Conservation (phyloP, 2,329 filamentous ascomycete genomes). For the Knufia petricola region DNA sequence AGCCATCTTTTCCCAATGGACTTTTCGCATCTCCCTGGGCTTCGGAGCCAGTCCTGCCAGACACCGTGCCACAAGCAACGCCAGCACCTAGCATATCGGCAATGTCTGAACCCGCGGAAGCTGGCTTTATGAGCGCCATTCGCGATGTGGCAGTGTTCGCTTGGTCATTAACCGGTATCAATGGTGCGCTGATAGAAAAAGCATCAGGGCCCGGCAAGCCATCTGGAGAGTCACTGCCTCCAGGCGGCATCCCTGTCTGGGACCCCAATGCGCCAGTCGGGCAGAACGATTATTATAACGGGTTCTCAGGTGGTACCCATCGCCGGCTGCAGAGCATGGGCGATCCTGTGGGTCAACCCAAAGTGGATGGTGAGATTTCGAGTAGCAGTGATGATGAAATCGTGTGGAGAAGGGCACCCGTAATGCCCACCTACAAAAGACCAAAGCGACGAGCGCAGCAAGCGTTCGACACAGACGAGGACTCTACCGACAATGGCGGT, state of each 20-base stretch:
- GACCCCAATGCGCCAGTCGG: constrained; percentile 31
- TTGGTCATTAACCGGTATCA: constrained; percentile 72
- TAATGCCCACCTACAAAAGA: constrained; percentile 18
- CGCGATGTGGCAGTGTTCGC: constrained; percentile 81
- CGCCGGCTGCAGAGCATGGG: constrained; percentile 13
- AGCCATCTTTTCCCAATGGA: constrained; percentile 45
- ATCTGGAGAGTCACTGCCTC: constrained; percentile 53
- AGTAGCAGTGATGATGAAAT: constrained; percentile 22
- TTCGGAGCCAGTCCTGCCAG: constrained; percentile 48
- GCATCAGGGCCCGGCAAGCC: constrained; percentile 47
- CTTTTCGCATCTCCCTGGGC: constrained; percentile 77
- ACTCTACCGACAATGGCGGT: not conserved
- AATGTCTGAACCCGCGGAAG: constrained; percentile 32
- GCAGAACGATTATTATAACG: constrained; percentile 18
- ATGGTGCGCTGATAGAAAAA: constrained; percentile 60
- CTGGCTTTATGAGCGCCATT: constrained; percentile 66
- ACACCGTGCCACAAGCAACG: constrained; percentile 9
- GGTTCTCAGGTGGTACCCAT: constrained; percentile 20
- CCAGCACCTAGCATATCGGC: constrained; percentile 29
- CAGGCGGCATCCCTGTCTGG: constrained; percentile 53
- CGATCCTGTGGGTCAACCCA: constrained; percentile 4
- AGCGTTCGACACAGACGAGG: constrained; percentile 19
- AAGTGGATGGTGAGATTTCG: constrained; percentile 12
- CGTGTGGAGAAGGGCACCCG: constrained; percentile 18
- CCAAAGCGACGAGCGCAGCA: constrained; percentile 19